Percentiles rank a stretch among this genome's conserved stretches.
phyloP scores from a whole-genome alignment of 768 basidiomycete species.

The Amanita thiersii region DNA sequence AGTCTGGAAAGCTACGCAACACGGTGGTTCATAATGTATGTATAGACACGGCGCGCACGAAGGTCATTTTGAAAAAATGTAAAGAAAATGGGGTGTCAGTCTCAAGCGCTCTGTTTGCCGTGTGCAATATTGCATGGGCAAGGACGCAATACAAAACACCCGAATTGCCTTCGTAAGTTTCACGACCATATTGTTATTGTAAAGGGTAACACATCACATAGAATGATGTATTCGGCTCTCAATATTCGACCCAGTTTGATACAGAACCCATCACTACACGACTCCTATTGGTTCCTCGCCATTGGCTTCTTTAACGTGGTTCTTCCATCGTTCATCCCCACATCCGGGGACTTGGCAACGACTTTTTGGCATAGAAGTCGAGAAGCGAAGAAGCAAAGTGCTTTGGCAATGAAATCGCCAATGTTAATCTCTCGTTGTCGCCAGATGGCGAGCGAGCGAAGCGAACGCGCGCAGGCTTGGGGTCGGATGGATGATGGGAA shows the following conservation, averaged over 20 bases:
- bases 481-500: constrained; percentile 68
- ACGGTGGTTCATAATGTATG: constrained; percentile 69
- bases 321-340: constrained; percentile 66
- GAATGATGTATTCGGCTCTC: constrained; percentile 82
- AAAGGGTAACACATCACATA: constrained; percentile 15
- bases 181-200: background rate
- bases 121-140: constrained; percentile 72
- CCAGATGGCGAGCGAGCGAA: constrained; percentile 61
- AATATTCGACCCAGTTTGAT: constrained; percentile 62
- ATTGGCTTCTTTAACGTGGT: constrained; percentile 79
- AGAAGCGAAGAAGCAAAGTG: constrained; percentile 60
- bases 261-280: constrained; percentile 31
- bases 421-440: constrained; percentile 54
- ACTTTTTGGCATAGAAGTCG: constrained; percentile 74
- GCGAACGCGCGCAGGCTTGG: constrained; percentile 52
- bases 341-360: constrained; percentile 25
- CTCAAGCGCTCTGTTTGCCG: constrained; percentile 65
- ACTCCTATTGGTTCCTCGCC: constrained; percentile 78
- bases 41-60: constrained; percentile 48
- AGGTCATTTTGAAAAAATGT: constrained; percentile 57
- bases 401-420: constrained; percentile 51
- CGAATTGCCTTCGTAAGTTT: constrained; percentile 44
- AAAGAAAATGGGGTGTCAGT: constrained; percentile 68
- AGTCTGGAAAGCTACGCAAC: constrained; percentile 32
- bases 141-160: constrained; percentile 32